Evolutionary conservation across 1,284 basidiomycete species (phyloP), one percentile per base, ranked within the genome.

Genomic region (Leccinum pallidistipes): DNA sequence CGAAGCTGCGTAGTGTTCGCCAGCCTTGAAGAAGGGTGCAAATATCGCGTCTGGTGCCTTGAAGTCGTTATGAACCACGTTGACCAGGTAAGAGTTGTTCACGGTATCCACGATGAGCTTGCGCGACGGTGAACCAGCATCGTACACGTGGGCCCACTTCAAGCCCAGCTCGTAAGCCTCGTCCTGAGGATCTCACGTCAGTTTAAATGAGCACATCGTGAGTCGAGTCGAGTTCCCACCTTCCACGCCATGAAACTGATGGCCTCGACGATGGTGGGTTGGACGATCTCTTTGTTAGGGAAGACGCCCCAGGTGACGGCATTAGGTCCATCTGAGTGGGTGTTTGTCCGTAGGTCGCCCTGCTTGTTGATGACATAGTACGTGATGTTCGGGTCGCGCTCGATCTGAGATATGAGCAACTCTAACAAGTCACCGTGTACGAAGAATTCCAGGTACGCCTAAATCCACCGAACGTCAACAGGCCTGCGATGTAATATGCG

Each of bases 221-320:
- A 61, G 51, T 49, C 58, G 51, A 55, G 66, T 27, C 32, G 2
- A 51, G 32, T 7, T 59, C 58, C 24, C 50, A 90, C 92, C 86
- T 97, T 97, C 95, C 95, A 97, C 9, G 95, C 95, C 85, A 96
- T 91, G 83, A 98, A 98, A 71, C 94, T 97, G 65, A 95, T 88
- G 32, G 92, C 91, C 75, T 99, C 97, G 36, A 99, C 97, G 66
- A 99, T 97, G 21, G 97, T 99, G 31, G 97, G 96, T 74, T 99
- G 97, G 55, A 98, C 83, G 70, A 99, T 95, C 81, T 99, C 97
- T 76, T 97, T 96, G 49, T 94, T 94, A 18, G 97, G 97, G 84
- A 98, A 99, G 6, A 97, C 95, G 67, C 97, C 97, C 97, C 97
- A 99, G 0, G 97, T 99, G 53, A 99, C 97, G 7, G 97, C 97